These are phyloP conservation scores for Chytriomyces sp. DNA, from an alignment of 192 early-diverging fungal genomes.

Conservation along the genomic window DNA sequence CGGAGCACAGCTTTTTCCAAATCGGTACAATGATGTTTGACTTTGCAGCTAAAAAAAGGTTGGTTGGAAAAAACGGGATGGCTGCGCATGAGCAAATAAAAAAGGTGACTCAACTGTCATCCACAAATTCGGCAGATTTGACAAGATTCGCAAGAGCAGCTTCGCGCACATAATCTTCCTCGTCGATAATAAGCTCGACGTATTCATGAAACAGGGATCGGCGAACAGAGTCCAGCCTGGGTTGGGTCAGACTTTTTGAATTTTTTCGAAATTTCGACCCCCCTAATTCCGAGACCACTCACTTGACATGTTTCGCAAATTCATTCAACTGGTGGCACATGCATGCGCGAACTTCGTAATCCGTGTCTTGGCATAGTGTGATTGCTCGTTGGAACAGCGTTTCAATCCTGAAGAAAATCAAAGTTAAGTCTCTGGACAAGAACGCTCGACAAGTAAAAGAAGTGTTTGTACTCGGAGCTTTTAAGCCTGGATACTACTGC, in stretches of 20 bases:
- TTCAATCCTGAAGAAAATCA: conserved; percentile 25
- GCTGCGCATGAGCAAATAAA: background rate
- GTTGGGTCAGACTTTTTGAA: conserved; percentile 9
- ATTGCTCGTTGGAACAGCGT: conserved; percentile 47
- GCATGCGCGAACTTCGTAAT: conserved; percentile 58
- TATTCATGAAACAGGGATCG: conserved; percentile 52
- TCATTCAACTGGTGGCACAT: conserved; percentile 58
- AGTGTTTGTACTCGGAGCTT: conserved; percentile 37
- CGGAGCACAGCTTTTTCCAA: conserved; percentile 54
- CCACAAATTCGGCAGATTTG: conserved; percentile 48
- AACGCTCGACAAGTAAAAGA: background rate
- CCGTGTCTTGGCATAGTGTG: conserved; percentile 59
- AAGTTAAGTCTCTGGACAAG: background rate
- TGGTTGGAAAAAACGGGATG: background rate
- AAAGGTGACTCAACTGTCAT: conserved; percentile 39
- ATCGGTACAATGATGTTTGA: conserved; percentile 48
- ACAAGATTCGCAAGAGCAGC: conserved; percentile 52
- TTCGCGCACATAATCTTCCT: conserved; percentile 53
- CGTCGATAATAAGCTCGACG: conserved; percentile 58
- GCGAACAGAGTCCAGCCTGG: conserved; percentile 37
- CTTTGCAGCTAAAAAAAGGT: conserved; percentile 36
- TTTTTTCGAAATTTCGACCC: conserved; percentile 19
- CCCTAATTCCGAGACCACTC: background rate
- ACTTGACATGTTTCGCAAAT: conserved; percentile 48
- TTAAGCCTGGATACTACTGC: conserved; percentile 45